A percentile compares a stretch with the other conserved stretches of the same genome.
Conservation (phyloP, 768 basidiomycete species). For the Cyathus striatus region DNA sequence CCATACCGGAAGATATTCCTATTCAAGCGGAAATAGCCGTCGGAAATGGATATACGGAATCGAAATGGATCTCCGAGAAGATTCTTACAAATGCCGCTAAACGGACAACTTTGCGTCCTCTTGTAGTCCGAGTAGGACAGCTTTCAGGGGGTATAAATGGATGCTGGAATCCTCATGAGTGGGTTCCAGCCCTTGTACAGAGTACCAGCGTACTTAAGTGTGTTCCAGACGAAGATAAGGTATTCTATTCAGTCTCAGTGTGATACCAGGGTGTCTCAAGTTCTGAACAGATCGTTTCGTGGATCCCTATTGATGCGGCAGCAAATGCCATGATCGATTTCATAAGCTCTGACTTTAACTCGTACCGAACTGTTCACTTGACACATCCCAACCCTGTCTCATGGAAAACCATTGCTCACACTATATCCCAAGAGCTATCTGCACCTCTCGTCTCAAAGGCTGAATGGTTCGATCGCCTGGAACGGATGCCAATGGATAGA, state of each 20-base stretch:
- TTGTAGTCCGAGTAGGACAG: constrained; percentile 33
- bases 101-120: constrained; percentile 16
- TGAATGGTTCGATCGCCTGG: constrained; percentile 2
- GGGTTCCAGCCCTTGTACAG: constrained; percentile 32
- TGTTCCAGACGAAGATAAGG: constrained; percentile 22
- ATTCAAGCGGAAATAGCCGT: constrained; percentile 15
- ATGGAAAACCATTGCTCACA: constrained; percentile 7
- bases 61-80: constrained; percentile 37
- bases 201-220: constrained; percentile 16
- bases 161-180: constrained; percentile 32
- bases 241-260: constrained; percentile 9
- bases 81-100: constrained; percentile 23
- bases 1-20: constrained; percentile 12
- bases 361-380: constrained; percentile 15
- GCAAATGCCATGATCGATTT: constrained; percentile 23
- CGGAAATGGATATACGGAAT: constrained; percentile 32
- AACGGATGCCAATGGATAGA: constrained; percentile 1
- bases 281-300: constrained; percentile 12
- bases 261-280: background rate
- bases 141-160: constrained; percentile 29
- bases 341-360: constrained; percentile 5
- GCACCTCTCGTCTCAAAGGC: background rate
- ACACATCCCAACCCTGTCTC: constrained; percentile 23
- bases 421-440: background rate
- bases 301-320: constrained; percentile 20